Conservation (phyloP, 345 rosid species). For the Linum usitatissimum region DNA sequence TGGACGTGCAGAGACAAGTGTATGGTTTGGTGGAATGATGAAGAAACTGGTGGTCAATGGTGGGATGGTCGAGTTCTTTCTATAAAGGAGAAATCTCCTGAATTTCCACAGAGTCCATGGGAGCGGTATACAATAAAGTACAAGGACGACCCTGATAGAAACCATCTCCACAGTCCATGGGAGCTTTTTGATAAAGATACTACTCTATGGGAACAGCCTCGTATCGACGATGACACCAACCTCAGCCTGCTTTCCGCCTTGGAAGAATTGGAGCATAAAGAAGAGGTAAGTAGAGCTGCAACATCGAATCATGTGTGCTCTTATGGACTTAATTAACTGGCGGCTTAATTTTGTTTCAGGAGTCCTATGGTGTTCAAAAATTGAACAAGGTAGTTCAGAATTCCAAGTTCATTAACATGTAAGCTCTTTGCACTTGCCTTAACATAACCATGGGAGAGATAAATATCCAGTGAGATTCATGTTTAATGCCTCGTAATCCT, state of each 20-base stretch:
- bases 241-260: slow-evolving; percentile 46
- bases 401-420: slow-evolving; percentile 78
- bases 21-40: slow-evolving; percentile 94
- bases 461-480: neutral
- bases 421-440: neutral
- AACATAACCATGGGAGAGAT: neutral
- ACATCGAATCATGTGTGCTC: neutral
- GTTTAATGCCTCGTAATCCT: neutral
- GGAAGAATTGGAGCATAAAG: slow-evolving; percentile 43
- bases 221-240: slow-evolving; percentile 45
- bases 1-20: slow-evolving; percentile 92
- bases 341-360: slow-evolving; percentile 40
- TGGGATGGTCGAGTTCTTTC: slow-evolving; percentile 82
- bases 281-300: slow-evolving; percentile 34
- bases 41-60: slow-evolving; percentile 75
- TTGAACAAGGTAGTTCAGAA: slow-evolving; percentile 63
- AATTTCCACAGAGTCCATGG: slow-evolving; percentile 93
- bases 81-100: slow-evolving; percentile 57
- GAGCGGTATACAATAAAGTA: slow-evolving; percentile 74
- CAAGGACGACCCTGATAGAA: slow-evolving; percentile 63
- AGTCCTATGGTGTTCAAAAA: slow-evolving; percentile 62
- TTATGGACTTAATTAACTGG: neutral
- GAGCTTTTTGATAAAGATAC: slow-evolving; percentile 74
- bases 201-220: slow-evolving; percentile 61
- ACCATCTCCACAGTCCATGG: slow-evolving; percentile 93